These are phyloP conservation scores for Melastoma malabathricum DNA, from an alignment of 345 rosid genomes.

Conservation along the genomic window DNA sequence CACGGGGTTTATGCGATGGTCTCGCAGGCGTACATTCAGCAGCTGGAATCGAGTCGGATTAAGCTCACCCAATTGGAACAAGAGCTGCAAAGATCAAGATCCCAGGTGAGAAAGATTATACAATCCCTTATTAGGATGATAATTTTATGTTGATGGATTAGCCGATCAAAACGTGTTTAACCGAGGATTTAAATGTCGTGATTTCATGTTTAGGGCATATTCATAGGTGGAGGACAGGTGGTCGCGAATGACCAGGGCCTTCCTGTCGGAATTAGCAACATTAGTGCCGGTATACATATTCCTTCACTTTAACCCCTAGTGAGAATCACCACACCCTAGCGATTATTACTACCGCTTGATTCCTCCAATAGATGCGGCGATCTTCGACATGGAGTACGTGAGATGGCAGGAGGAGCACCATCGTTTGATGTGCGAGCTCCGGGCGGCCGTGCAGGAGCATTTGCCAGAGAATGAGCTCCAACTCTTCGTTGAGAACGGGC, in stretches of 20 bases:
- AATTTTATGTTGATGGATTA: background rate
- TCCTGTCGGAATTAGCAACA: slow-evolving; percentile 35
- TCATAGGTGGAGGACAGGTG: slow-evolving; percentile 46
- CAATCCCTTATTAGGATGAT: background rate
- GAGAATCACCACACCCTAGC: too few species aligned
- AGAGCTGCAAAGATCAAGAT: slow-evolving; percentile 81
- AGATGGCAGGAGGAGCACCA: slow-evolving; percentile 93
- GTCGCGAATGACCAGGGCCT: slow-evolving; percentile 60
- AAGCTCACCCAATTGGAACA: slow-evolving; percentile 87
- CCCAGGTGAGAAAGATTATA: slow-evolving; percentile 37
- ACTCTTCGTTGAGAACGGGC: slow-evolving; percentile 61
- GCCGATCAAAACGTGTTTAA: background rate
- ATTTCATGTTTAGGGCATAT: slow-evolving; percentile 43
- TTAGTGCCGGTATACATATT: slow-evolving; percentile 45
- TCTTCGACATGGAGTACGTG: slow-evolving; percentile 77
- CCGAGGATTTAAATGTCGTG: background rate
- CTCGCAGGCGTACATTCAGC: slow-evolving; percentile 89
- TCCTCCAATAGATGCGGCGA: slow-evolving; percentile 39
- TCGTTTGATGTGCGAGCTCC: slow-evolving; percentile 62
- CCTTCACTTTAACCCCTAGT: too few species aligned
- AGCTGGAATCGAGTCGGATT: slow-evolving; percentile 87
- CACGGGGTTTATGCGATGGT: background rate
- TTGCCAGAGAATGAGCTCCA: slow-evolving; percentile 76
- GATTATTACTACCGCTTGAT: background rate
- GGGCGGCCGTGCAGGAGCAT: slow-evolving; percentile 86